A percentile compares a stretch with the other conserved stretches of the same genome.
Evolutionary conservation across 768 basidiomycete genomes (phyloP).

Genomic region (Russula abietina): DNA sequence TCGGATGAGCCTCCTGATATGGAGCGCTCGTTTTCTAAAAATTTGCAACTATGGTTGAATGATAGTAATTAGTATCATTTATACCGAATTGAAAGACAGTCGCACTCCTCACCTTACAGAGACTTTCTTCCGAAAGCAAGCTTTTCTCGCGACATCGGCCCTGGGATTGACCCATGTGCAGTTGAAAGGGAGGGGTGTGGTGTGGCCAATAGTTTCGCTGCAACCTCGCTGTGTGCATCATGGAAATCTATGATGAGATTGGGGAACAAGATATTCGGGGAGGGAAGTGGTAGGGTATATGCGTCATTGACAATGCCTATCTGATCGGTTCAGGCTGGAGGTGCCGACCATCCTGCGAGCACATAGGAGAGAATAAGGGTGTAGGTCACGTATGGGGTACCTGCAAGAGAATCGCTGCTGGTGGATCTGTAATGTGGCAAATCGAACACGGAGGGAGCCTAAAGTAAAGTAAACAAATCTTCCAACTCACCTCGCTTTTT

Average conservation of each 20-base stretch:
- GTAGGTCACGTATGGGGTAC: neutral
- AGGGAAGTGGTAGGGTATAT: neutral
- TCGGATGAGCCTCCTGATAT: too few relatives aligned
- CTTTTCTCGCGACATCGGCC: neutral
- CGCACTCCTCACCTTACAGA: neutral
- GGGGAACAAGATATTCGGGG: constrained; percentile 12
- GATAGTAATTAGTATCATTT: too few relatives aligned
- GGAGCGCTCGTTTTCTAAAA: too few relatives aligned
- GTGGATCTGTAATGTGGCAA: constrained; percentile 1
- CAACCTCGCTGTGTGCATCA: neutral
- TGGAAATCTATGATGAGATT: constrained; percentile 15
- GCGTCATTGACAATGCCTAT: constrained; percentile 2
- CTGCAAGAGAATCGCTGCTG: constrained; percentile 17
- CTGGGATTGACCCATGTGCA: neutral
- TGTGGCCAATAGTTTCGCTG: neutral
- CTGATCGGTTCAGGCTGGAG: neutral
- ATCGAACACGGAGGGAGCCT: neutral
- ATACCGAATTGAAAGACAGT: neutral
- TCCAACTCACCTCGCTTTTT: too few relatives aligned
- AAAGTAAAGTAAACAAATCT: too few relatives aligned
- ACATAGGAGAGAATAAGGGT: neutral
- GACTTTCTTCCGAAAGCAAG: neutral
- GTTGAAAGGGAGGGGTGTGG: neutral
- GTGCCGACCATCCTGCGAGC: neutral
- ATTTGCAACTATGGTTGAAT: too few relatives aligned